Base-by-base conservation (phyloP, 192 early-diverging fungal genomes). In the Mortierella claussenii region DNA sequence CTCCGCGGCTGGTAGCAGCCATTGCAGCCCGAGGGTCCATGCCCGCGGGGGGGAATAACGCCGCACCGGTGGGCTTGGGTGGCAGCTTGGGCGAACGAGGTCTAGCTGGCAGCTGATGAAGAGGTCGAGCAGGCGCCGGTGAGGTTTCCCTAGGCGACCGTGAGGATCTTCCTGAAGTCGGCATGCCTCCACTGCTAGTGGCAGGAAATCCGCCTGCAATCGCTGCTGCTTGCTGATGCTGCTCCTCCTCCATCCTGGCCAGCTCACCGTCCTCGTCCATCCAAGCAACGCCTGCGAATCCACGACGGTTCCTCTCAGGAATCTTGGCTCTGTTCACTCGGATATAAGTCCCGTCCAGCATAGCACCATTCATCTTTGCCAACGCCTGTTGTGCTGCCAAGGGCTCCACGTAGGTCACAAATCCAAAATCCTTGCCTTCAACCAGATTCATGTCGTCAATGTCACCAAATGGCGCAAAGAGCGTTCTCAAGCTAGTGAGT, bases 241-340 rank as follows among this genome's bases (percentile, higher is more conserved):
- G 71, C 43, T 76, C 71, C 30, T 76, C 71, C 50, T 76, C 71
- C 46, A 60, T 12, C 21, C 71, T 65, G 3, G 71, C 71, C 30
- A 76, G 34, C 31, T 76, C 64, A 20, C 66, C 71, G 78, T 79
- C 82, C 52, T 85, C 83, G 36, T 85, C 83, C 76, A 73, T 80
- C 83, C 83, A 85, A 26, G 83, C 81, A 37, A 85, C 75, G 18
- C 81, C 81, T 53, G 81, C 83, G 67, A 85, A 85, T 15, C 83
- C 83, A 53, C 79, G 81, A 6, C 81, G 79, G 49, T 85, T 85
- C 32, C 83, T 54, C 60, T 85, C 83, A 20, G 83, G 83, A 55
- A 85, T 85, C 48, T 85, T 85, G 28, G 83, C 83, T 11, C 83
- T 79, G 32, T 85, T 85, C 54, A 68, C 65, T 10, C 65, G 46